Percentiles rank a stretch among this genome's conserved stretches.
Evolutionary conservation across 1,284 basidiomycete genomes (phyloP).

Genomic region (Mycosarcoma maydis): DNA sequence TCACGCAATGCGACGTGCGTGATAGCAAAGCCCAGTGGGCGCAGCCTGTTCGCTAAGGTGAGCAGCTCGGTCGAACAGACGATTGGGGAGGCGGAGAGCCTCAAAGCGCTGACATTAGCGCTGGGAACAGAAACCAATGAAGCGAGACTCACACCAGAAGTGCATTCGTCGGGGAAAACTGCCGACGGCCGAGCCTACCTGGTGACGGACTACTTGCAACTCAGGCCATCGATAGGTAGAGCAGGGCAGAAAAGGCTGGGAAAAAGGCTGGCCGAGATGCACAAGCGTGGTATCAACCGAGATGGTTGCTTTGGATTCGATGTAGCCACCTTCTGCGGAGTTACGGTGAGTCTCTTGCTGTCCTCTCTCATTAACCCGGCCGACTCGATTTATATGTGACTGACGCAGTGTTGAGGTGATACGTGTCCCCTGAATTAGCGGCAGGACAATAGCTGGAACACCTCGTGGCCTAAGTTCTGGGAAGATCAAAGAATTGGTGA

Average conservation of each 20-base stretch:
- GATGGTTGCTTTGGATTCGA: constrained; percentile 31
- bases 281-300: constrained; percentile 16
- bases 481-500: constrained; percentile 34
- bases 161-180: constrained; percentile 25
- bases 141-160: constrained; percentile 17
- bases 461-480: constrained; percentile 41
- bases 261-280: constrained; percentile 27
- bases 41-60: constrained; percentile 30
- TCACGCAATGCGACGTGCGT: constrained; percentile 17
- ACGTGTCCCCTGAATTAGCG: constrained; percentile 1
- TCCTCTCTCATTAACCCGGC: not conserved
- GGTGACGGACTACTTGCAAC: constrained; percentile 34
- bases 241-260: constrained; percentile 20
- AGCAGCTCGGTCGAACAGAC: constrained; percentile 27
- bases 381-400: not conserved
- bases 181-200: constrained; percentile 27
- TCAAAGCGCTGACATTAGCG: constrained; percentile 18
- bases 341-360: constrained; percentile 16
- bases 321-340: constrained; percentile 36
- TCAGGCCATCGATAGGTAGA: constrained; percentile 18
- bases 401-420: not conserved
- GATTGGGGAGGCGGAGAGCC: constrained; percentile 32
- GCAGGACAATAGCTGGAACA: constrained; percentile 42
- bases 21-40: constrained; percentile 23
- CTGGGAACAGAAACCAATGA: not conserved